Percentiles rank a stretch among this genome's conserved stretches.
These are phyloP conservation scores for Lyophyllum shimeji DNA, from an alignment of 768 basidiomycete species.

Conservation along the genomic window DNA sequence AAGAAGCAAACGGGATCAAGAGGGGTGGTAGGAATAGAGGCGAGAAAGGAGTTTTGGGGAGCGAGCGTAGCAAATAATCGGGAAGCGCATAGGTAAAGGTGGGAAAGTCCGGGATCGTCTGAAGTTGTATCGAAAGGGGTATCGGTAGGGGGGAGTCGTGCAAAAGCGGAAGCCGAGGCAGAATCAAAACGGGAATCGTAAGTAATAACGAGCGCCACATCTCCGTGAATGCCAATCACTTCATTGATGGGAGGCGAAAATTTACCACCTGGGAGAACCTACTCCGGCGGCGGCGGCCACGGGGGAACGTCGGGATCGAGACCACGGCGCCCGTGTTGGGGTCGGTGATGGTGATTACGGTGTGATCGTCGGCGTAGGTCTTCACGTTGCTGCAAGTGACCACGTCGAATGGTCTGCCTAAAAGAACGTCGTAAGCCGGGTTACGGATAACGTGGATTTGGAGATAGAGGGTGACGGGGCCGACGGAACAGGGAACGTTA, in stretches of 20 bases:
- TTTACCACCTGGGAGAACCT: background rate
- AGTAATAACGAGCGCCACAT: background rate
- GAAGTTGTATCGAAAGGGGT: background rate
- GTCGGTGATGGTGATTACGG: conserved; percentile 19
- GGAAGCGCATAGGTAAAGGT: background rate
- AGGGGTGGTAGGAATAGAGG: background rate
- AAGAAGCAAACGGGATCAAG: background rate
- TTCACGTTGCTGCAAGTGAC: conserved; percentile 15
- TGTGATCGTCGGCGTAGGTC: conserved; percentile 17
- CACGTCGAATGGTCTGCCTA: conserved; percentile 26
- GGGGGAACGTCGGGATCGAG: background rate
- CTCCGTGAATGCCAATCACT: background rate
- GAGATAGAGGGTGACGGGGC: conserved; percentile 21
- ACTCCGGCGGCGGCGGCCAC: background rate
- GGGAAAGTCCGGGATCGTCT: background rate
- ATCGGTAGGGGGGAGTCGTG: background rate
- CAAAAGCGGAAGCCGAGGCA: background rate
- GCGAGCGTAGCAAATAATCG: background rate
- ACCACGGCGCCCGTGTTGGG: conserved; percentile 15
- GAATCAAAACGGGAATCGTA: background rate
- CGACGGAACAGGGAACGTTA: conserved; percentile 24
- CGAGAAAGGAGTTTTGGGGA: background rate
- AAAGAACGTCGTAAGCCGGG: conserved; percentile 25
- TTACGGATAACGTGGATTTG: conserved; percentile 25
- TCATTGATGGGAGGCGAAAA: background rate